Conservation (phyloP, 129 eudicot genomes). For the Lactuca sativa region DNA sequence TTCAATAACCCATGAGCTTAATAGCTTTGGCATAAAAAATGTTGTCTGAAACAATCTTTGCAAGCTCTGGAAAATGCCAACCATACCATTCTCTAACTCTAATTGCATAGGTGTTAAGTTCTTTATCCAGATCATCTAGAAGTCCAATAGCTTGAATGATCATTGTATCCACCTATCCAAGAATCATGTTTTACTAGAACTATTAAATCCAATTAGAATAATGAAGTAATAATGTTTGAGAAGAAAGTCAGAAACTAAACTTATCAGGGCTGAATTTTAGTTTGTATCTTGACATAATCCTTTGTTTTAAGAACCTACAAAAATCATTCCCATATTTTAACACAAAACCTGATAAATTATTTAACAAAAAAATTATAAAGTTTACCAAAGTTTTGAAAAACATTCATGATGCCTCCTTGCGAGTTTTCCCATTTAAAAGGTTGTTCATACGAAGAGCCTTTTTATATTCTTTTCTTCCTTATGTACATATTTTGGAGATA, state of each 20-base stretch:
- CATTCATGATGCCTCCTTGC: conserved; percentile 97
- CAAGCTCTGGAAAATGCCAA: conserved; percentile 87
- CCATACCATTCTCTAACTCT: conserved; percentile 88
- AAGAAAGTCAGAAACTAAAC: conserved; percentile 25
- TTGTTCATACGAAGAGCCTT: conserved; percentile 55
- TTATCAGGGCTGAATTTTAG: conserved; percentile 76
- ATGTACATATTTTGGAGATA: conserved; percentile 75
- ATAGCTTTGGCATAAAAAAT: conserved; percentile 77
- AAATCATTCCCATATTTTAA: background rate
- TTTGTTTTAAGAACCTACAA: conserved; percentile 83
- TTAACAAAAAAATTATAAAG: too few relatives aligned
- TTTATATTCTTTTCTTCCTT: conserved; percentile 65
- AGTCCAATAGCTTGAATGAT: conserved; percentile 78
- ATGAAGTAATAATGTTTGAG: background rate
- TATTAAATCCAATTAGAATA: background rate
- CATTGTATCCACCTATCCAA: conserved; percentile 70
- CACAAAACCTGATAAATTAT: background rate
- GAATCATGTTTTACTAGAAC: background rate
- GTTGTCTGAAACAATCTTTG: conserved; percentile 72
- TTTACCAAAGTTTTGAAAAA: conserved; percentile 85
- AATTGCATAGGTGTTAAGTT: conserved; percentile 80
- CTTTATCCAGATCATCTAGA: conserved; percentile 96
- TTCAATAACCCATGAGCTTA: conserved; percentile 65
- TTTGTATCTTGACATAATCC: conserved; percentile 80
- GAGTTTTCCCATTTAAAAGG: conserved; percentile 66